Evolutionary conservation across 2,329 filamentous ascomycete species (phyloP).

Genomic region (Lecanoromycetidae sp.): DNA sequence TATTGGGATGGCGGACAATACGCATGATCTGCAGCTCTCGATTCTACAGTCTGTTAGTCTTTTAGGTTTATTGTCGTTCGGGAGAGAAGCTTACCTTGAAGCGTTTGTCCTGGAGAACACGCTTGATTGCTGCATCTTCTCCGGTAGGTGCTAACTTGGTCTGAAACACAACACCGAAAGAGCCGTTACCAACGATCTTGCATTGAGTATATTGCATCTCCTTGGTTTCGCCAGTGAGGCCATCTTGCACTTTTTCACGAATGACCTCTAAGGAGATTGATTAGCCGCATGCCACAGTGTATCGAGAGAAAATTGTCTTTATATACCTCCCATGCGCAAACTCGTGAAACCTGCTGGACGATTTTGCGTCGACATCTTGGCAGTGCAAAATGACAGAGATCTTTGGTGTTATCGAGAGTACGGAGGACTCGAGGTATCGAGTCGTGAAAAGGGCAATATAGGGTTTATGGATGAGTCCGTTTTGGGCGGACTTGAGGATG

Average conservation of each 20-base stretch:
- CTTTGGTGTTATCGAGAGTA: conserved; percentile 29
- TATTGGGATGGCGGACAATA: conserved; percentile 96
- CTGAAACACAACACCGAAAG: conserved; percentile 97
- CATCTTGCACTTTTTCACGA: conserved; percentile 97
- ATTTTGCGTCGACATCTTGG: conserved; percentile 65
- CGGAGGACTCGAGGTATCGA: conserved; percentile 34
- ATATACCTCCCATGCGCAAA: conserved; percentile 97
- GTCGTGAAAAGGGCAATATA: conserved; percentile 31
- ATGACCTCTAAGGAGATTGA: conserved; percentile 62
- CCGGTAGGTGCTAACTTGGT: conserved; percentile 96
- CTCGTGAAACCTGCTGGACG: conserved; percentile 77
- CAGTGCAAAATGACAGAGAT: conserved; percentile 19
- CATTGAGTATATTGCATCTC: conserved; percentile 98
- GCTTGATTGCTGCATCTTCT: conserved; percentile 97
- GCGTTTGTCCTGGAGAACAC: conserved; percentile 95
- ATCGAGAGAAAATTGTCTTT: too few relatives aligned
- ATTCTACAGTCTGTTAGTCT: conserved; percentile 53
- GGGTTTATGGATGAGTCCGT: conserved; percentile 40
- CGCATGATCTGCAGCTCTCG: conserved; percentile 99
- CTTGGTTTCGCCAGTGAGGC: conserved; percentile 87
- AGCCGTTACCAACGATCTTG: conserved; percentile 98
- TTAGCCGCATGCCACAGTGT: too few relatives aligned
- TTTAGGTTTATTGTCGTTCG: not conserved
- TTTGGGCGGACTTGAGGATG: conserved; percentile 34
- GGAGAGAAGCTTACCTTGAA: conserved; percentile 67